Base-by-base conservation (phyloP, 2,329 filamentous ascomycete species). In the Diplodia sapinea region DNA sequence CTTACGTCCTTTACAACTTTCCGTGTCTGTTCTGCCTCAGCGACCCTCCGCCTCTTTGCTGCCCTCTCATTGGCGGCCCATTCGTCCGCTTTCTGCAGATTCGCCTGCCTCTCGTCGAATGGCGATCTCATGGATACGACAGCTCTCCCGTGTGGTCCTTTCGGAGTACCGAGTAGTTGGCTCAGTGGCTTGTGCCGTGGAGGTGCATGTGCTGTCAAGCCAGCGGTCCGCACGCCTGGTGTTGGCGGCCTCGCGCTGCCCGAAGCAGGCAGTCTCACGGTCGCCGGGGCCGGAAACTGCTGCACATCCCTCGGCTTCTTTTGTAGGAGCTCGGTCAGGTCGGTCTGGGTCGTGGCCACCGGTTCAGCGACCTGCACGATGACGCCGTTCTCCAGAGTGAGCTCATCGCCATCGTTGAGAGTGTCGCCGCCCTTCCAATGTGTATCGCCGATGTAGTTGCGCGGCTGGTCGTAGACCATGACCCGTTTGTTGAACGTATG, bases 401-500 rank as follows among this genome's bases (percentile, higher is more conserved):
- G 77, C 78, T 97, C 93, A 69, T 96, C 92, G 6, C 93, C 94
- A 68, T 95, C 91, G 40, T 87, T 86, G 26, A 97, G 81, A n/a
- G 86, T 85, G 47, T 85, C 85, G 64, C 86, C 85, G 55, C 88
- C 85, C 52, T 88, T 88, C 89, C 91, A 95, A 79, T 97, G 92
- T 38, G 88, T 87, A 76, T 97, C 94, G 3, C 93, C 94, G 33
- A 97, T 85, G 71, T 90, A 92, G 76, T 94, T 92, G 0, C 91
- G 88, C 2, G 87, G 83, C 56, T 92, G 88, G 77, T 97, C 93
- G 73, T 95, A 94, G 7, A 96, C 91, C 92, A 97, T 96, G 69
- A 95, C 83, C 4, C 92, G 88, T 75, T 89, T 92, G 81, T 97
- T 97, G 86, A 96, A 97, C 0, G 91, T 90, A 75, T 97, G 94